Evolutionary conservation across 2,329 filamentous ascomycete species (phyloP).

Genomic region (Colletotrichum incanum): DNA sequence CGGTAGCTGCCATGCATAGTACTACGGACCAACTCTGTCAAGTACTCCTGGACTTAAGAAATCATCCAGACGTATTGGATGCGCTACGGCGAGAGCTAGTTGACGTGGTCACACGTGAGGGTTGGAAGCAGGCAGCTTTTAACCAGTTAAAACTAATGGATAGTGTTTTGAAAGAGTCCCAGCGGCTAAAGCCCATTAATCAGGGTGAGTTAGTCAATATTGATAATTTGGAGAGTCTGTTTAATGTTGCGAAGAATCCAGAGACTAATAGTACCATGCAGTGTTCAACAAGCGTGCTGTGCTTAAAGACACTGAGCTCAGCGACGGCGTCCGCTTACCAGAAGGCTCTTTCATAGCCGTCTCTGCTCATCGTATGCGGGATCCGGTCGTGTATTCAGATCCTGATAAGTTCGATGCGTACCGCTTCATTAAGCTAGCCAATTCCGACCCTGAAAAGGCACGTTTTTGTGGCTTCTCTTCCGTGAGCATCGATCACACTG

Average conservation of each 20-base stretch:
- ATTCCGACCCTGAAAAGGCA: neutral
- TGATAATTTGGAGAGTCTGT: neutral
- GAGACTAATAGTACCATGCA: neutral
- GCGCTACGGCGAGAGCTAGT: slow-evolving; percentile 4
- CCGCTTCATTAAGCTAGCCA: slow-evolving; percentile 16
- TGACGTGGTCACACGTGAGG: neutral
- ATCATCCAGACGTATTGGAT: slow-evolving; percentile 5
- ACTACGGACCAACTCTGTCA: slow-evolving; percentile 21
- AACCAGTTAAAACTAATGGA: slow-evolving; percentile 25
- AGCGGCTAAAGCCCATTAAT: slow-evolving; percentile 11
- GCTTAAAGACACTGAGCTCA: neutral
- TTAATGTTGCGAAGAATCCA: no score
- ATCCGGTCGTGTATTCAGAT: slow-evolving; percentile 4
- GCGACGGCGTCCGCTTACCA: slow-evolving; percentile 6
- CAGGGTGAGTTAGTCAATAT: neutral
- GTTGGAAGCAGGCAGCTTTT: slow-evolving; percentile 13
- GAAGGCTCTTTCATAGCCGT: neutral
- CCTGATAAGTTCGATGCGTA: slow-evolving; percentile 12
- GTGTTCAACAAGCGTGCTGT: neutral
- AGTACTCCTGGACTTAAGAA: neutral
- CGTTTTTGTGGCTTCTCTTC: slow-evolving; percentile 5
- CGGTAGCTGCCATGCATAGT: slow-evolving; percentile 12
- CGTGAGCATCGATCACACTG: slow-evolving; percentile 18
- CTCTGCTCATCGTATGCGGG: slow-evolving; percentile 20
- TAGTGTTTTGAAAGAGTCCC: slow-evolving; percentile 21